These are phyloP conservation scores for Hortaea werneckii DNA, from an alignment of 2,329 filamentous ascomycete species.

Conservation along the genomic window DNA sequence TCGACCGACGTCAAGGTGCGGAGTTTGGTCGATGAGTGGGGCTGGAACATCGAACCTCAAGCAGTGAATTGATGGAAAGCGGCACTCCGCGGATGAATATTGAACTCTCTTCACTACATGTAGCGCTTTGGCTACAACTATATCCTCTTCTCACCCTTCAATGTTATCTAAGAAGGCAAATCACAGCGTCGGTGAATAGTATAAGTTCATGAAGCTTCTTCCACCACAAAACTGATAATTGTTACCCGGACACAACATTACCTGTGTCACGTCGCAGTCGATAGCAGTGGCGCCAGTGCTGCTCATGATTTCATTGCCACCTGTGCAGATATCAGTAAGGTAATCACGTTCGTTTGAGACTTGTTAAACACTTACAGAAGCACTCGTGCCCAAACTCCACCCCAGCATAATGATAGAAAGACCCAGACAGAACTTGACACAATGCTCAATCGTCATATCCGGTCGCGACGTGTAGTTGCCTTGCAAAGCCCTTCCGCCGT, in stretches of 20 bases:
- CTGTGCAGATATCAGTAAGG: neutral
- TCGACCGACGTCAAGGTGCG: conserved; percentile 50
- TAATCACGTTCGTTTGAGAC: conserved; percentile 16
- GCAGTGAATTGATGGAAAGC: neutral
- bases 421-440: conserved; percentile 23
- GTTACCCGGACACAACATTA: conserved; percentile 22
- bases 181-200: conserved; percentile 18
- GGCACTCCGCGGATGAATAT: too few relatives aligned
- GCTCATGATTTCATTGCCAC: conserved; percentile 14
- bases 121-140: neutral
- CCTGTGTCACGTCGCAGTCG: conserved; percentile 10
- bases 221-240: conserved; percentile 21
- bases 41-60: conserved; percentile 15
- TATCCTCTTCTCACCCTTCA: neutral
- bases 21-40: conserved; percentile 41
- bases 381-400: conserved; percentile 7
- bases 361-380: neutral
- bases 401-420: conserved; percentile 20
- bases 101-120: too few relatives aligned
- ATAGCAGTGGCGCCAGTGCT: conserved; percentile 8
- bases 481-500: conserved; percentile 11
- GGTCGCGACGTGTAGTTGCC: conserved; percentile 6
- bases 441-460: conserved; percentile 19
- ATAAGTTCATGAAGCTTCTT: conserved; percentile 21
- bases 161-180: neutral